Percentiles rank a stretch among this genome's conserved stretches.
phyloP scores from a whole-genome alignment of 805 yeast genomes.

The Teunomyces gatunensis region DNA sequence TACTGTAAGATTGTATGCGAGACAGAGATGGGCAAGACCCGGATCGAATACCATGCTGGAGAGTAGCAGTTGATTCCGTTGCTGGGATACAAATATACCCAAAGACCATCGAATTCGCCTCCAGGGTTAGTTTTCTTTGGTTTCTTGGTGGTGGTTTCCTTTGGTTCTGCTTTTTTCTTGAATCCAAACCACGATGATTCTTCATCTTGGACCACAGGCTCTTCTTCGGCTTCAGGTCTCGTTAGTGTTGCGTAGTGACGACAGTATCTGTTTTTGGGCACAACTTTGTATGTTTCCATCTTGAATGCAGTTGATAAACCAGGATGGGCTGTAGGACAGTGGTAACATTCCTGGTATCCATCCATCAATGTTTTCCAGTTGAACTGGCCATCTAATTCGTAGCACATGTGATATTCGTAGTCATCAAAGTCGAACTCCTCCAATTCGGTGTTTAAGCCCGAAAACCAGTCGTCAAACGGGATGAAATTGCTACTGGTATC shows the following conservation, averaged over 20 bases:
- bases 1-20: constrained; percentile 56
- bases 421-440: constrained; percentile 58
- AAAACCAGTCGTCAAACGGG: constrained; percentile 52
- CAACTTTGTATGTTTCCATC: constrained; percentile 65
- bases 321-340: constrained; percentile 68
- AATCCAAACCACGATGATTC: constrained; percentile 53
- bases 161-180: constrained; percentile 28
- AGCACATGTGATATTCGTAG: constrained; percentile 63
- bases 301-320: constrained; percentile 55
- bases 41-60: constrained; percentile 63
- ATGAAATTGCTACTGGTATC: constrained; percentile 42
- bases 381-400: constrained; percentile 60
- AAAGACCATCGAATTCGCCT: constrained; percentile 59
- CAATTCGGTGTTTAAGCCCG: constrained; percentile 51
- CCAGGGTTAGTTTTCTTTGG: constrained; percentile 48
- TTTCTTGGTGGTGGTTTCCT: constrained; percentile 1
- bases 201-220: constrained; percentile 25
- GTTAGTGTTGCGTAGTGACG: constrained; percentile 60
- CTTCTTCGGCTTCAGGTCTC: constrained; percentile 27
- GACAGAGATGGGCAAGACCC: constrained; percentile 56
- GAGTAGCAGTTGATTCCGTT: constrained; percentile 64
- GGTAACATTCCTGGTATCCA: constrained; percentile 67
- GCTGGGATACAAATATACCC: constrained; percentile 61
- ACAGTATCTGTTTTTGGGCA: constrained; percentile 56
- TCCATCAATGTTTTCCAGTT: constrained; percentile 70